phyloP scores from a whole-genome alignment of 257 asterid species.

The Henckelia pumila region DNA sequence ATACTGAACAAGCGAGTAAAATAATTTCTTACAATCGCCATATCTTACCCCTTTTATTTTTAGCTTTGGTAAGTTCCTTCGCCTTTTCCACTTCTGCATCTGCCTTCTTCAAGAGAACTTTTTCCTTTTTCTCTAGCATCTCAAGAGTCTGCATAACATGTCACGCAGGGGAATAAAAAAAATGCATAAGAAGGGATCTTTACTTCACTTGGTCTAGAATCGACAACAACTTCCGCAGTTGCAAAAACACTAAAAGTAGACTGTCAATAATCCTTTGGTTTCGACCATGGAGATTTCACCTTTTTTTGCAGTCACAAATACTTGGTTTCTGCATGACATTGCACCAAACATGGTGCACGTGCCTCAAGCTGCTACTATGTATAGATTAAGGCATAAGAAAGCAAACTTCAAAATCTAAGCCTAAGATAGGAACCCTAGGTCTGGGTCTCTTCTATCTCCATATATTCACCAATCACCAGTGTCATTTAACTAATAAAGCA shows the following conservation, averaged over 20 bases:
- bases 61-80: conserved; percentile 69
- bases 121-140: conserved; percentile 84
- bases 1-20: background rate
- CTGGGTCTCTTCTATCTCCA: too few species aligned
- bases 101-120: conserved; percentile 69
- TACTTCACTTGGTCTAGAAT: background rate
- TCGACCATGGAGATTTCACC: too few species aligned
- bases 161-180: conserved; percentile 10
- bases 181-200: conserved; percentile 30
- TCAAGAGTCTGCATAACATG: conserved; percentile 60
- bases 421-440: background rate
- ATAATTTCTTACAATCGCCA: conserved; percentile 16
- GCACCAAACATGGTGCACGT: background rate
- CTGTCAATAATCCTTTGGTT: background rate
- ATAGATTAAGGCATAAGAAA: background rate
- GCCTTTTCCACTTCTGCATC: conserved; percentile 74
- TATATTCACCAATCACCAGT: too few species aligned
- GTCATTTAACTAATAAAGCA: background rate
- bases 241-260: background rate
- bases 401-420: background rate
- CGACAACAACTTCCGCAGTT: background rate
- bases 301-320: too few species aligned
- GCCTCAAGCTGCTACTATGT: background rate
- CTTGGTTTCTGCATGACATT: background rate
- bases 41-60: conserved; percentile 69